Evolutionary conservation across 768 basidiomycete genomes (phyloP).

Genomic region (Hebeloma cylindrosporum): DNA sequence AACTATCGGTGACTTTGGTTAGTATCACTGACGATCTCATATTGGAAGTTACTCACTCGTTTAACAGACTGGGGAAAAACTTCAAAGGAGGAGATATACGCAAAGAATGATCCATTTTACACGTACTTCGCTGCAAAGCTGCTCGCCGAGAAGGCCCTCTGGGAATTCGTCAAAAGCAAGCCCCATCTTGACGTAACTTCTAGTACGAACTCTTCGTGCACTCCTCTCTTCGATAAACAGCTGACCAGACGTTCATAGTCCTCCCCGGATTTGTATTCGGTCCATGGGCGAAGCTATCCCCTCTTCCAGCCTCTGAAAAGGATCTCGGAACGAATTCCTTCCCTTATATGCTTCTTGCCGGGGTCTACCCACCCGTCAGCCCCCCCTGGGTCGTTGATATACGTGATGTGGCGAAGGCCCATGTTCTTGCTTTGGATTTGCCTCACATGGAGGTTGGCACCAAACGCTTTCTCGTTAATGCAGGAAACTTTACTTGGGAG

Average conservation of each 20-base stretch:
- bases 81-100: conserved; percentile 29
- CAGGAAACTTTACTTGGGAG: conserved; percentile 28
- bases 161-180: conserved; percentile 38
- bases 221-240: background rate
- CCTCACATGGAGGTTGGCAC: conserved; percentile 20
- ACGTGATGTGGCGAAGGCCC: conserved; percentile 34
- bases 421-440: conserved; percentile 29
- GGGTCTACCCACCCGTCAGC: conserved; percentile 14
- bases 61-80: conserved; percentile 35
- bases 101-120: conserved; percentile 23
- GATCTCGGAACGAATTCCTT: conserved; percentile 29
- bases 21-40: background rate
- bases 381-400: conserved; percentile 34
- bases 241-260: conserved; percentile 19
- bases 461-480: conserved; percentile 31
- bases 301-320: conserved; percentile 21
- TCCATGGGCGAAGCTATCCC: conserved; percentile 31
- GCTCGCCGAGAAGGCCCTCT: conserved; percentile 38
- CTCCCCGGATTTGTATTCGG: conserved; percentile 38
- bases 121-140: conserved; percentile 41
- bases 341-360: conserved; percentile 26
- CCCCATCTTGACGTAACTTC: conserved; percentile 36
- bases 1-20: conserved; percentile 24
- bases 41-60: no score
- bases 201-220: conserved; percentile 25